Percentiles rank a stretch among this genome's conserved stretches.
phyloP scores from a whole-genome alignment of 1,284 basidiomycete species.

The Ganoderma multipileum region DNA sequence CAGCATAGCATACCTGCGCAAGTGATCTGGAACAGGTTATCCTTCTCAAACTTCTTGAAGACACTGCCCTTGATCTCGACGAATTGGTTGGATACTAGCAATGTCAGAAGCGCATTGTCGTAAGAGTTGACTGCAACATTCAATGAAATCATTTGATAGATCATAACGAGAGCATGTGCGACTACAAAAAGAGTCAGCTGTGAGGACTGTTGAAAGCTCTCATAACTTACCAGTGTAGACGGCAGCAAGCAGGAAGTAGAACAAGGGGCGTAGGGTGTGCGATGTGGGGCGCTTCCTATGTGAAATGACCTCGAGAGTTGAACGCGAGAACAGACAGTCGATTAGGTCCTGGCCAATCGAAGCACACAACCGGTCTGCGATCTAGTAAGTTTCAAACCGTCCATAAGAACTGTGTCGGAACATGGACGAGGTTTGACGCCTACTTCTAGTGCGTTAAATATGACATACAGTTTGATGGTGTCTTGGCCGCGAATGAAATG shows the following conservation, averaged over 20 bases:
- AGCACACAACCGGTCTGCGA: constrained; percentile 93
- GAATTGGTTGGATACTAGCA: constrained; percentile 98
- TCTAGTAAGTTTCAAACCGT: constrained; percentile 55
- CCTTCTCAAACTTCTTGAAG: constrained; percentile 99
- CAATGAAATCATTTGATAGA: constrained; percentile 94
- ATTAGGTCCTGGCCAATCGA: constrained; percentile 98
- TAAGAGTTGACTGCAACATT: constrained; percentile 99
- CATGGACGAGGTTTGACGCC: constrained; percentile 27
- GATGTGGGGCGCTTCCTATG: constrained; percentile 64
- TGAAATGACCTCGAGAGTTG: constrained; percentile 84
- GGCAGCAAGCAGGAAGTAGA: constrained; percentile 87
- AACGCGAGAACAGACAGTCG: constrained; percentile 95
- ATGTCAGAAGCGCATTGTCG: constrained; percentile 93
- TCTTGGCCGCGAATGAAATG: constrained; percentile 99
- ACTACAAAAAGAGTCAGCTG: constrained; percentile 53
- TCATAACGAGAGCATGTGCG: constrained; percentile 92
- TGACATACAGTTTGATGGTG: constrained; percentile 98
- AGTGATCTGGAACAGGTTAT: constrained; percentile 99
- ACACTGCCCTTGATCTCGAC: constrained; percentile 99
- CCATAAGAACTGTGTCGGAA: background rate
- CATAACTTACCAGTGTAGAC: constrained; percentile 79
- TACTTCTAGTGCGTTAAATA: constrained; percentile 98
- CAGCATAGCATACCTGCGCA: constrained; percentile 75
- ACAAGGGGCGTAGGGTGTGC: constrained; percentile 76
- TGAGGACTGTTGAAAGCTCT: no score